These are phyloP conservation scores for Litchi chinensis DNA, from an alignment of 345 rosid species.

Conservation along the genomic window DNA sequence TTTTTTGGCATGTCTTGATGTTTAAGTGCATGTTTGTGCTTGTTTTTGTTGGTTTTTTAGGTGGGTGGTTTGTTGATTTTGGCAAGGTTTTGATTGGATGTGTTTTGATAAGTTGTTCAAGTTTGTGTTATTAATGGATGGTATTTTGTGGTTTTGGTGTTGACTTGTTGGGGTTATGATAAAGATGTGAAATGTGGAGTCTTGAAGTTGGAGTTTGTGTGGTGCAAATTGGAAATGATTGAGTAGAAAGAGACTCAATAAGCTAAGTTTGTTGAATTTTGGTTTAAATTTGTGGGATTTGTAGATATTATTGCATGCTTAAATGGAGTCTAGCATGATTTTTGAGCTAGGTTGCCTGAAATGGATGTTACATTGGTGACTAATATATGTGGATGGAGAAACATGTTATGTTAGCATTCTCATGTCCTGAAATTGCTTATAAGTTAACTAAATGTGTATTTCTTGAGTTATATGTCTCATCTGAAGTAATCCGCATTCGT, in stretches of 20 bases:
- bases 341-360: neutral
- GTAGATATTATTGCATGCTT: neutral
- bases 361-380: neutral
- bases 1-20: constrained; percentile 4
- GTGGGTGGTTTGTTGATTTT: constrained; percentile 18
- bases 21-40: neutral
- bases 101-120: neutral
- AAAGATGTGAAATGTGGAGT: neutral
- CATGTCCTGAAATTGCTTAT: neutral
- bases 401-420: neutral
- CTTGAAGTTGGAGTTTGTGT: neutral
- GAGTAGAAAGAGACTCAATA: neutral
- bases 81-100: neutral
- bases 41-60: neutral
- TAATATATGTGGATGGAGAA: neutral
- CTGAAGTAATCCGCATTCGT: neutral
- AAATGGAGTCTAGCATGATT: neutral
- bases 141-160: constrained; percentile 7
- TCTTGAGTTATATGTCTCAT: neutral
- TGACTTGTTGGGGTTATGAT: neutral
- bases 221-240: neutral
- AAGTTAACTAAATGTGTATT: neutral
- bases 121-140: constrained; percentile 9
- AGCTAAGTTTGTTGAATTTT: neutral
- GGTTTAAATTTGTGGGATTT: neutral